These are phyloP conservation scores for Juncus inflexus DNA, from an alignment of 176 grass and related monocot genomes.

Conservation along the genomic window DNA sequence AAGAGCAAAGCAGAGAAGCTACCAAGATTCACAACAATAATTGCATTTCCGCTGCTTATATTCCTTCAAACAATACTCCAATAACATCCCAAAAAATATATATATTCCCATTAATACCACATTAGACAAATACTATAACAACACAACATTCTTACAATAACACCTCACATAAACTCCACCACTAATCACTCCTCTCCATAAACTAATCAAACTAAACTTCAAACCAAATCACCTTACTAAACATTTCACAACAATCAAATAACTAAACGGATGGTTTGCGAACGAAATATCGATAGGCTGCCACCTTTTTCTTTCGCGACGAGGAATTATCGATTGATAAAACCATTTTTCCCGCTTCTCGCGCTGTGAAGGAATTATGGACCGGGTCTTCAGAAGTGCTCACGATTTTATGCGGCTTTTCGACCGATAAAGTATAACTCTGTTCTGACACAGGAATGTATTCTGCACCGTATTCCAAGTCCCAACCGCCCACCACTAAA, in stretches of 20 bases:
- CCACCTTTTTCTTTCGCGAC: conserved; percentile 85
- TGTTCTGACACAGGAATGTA: conserved; percentile 63
- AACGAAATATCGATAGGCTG: conserved; percentile 84
- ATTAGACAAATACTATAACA: conserved; percentile 10
- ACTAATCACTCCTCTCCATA: conserved; percentile 3
- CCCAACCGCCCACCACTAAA: conserved; percentile 81
- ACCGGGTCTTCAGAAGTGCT: conserved; percentile 56
- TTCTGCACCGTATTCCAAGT: conserved; percentile 89
- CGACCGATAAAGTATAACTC: conserved; percentile 76
- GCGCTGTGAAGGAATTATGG: conserved; percentile 68
- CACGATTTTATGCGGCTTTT: conserved; percentile 58
- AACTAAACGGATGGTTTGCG: conserved; percentile 53
- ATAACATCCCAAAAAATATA: conserved; percentile 19
- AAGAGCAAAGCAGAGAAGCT: background rate
- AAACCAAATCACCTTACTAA: conserved; percentile 3
- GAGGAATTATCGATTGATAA: conserved; percentile 78
- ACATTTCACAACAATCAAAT: conserved; percentile 12
- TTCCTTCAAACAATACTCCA: background rate
- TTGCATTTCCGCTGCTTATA: background rate
- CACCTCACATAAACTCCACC: background rate
- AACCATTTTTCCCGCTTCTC: conserved; percentile 89
- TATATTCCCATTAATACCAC: conserved; percentile 23
- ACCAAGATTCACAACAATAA: conserved; percentile 12
- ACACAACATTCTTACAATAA: background rate
- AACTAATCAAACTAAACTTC: background rate